Percentiles rank a stretch among this genome's conserved stretches.
phyloP scores from a whole-genome alignment of 1,284 basidiomycete genomes.

The Cryptococcus deneoformans region DNA sequence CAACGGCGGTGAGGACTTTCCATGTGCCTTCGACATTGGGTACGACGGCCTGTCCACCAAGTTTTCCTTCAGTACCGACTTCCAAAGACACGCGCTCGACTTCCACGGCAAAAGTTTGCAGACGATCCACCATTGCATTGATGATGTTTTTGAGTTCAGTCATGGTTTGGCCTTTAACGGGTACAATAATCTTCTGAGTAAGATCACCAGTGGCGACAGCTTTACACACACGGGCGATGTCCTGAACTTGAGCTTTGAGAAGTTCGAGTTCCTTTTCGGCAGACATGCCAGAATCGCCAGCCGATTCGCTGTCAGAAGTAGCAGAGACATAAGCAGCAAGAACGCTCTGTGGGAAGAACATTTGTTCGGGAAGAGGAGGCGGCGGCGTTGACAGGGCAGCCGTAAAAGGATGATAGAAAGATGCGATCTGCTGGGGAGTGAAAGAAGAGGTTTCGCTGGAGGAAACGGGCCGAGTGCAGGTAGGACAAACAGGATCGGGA shows the following conservation, averaged over 20 bases:
- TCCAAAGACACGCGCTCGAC: conserved; percentile 65
- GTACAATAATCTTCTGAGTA: conserved; percentile 93
- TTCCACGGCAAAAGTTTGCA: conserved; percentile 52
- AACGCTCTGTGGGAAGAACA: conserved; percentile 16
- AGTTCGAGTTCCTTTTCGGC: conserved; percentile 61
- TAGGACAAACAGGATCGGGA: conserved; percentile 18
- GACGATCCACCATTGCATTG: conserved; percentile 81
- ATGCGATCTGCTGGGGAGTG: conserved; percentile 10
- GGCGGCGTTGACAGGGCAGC: conserved; percentile 24
- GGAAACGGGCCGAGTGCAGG: conserved; percentile 21
- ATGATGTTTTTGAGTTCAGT: conserved; percentile 97
- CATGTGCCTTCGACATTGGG: conserved; percentile 92
- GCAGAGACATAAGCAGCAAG: conserved; percentile 2
- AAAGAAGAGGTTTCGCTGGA: conserved; percentile 6
- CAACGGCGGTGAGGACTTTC: conserved; percentile 83
- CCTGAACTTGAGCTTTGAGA: conserved; percentile 85
- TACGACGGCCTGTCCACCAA: conserved; percentile 89
- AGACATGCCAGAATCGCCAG: conserved; percentile 40
- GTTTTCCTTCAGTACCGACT: conserved; percentile 90
- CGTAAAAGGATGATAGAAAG: conserved; percentile 24
- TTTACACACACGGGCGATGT: conserved; percentile 84
- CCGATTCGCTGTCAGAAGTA: neutral
- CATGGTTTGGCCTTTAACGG: conserved; percentile 95
- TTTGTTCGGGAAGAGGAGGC: conserved; percentile 17
- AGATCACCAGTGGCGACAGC: conserved; percentile 93